Evolutionary conservation across 1,284 basidiomycete genomes (phyloP), one percentile per base, ranked within the genome.

Genomic region (Neolentinus lepideus): DNA sequence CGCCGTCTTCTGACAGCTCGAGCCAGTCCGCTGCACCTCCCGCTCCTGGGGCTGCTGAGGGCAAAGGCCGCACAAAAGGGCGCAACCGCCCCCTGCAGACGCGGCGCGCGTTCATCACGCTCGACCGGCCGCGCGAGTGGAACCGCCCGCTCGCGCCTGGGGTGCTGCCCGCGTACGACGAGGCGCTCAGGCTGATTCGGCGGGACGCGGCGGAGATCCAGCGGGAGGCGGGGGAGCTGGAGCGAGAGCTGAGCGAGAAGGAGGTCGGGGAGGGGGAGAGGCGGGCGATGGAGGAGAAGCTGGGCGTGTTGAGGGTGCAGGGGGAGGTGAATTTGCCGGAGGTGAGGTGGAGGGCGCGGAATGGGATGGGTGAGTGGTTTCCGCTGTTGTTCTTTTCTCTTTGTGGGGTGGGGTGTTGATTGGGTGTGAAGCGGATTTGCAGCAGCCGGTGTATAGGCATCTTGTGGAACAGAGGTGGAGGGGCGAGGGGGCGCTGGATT

Each of bases 391-490:
- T 8, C 6, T 8, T 3, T 22, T 14, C 12, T n/a, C 4, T 6
- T 21, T 25, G 47, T 55, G 19, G 10, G 33, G 27, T 61, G 51
- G 59, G 43, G 19, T 31, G 48, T 51, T 43, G 21, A 51, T 16
- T 35, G 27, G 47, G 58, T 43, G 52, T 56, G 14, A 59, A 88
- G 87, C 75, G 61, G 80, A 89, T 68, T 78, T 88, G 79, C 72
- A 64, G 25, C 76, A 81, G 59, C 78, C 83, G 0, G 83, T 90
- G 1, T 88, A 94, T 67, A 80, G 93, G 21, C 83, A 91, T 67
- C 73, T 98, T 22, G 74, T 89, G 2, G 92, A 98, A 71, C 82
- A 90, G 61, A 76, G 79, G 57, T 98, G 96, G 96, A 78, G 90
- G 53, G 84, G 85, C 56, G 82, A 91, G 35, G 94, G 95, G 4